Evolutionary conservation across 192 early-diverging fungal genomes (phyloP).

Genomic region (Entomortierella parvispora): DNA sequence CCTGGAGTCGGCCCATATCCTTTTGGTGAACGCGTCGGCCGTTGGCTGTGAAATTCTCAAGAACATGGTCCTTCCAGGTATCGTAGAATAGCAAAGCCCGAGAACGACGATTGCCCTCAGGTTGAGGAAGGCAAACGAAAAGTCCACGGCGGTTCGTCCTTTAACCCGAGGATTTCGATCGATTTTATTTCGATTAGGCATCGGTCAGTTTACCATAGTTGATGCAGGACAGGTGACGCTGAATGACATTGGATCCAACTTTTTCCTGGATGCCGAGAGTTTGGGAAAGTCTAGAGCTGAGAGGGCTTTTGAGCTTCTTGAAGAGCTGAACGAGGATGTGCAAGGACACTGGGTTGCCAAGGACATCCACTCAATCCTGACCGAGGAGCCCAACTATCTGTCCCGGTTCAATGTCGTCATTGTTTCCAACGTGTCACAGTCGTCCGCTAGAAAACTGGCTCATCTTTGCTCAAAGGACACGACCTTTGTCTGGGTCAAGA

Average conservation of each 20-base stretch:
- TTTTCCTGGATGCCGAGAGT: constrained; percentile 82
- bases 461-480: constrained; percentile 70
- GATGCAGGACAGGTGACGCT: constrained; percentile 75
- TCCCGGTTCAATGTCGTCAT: constrained; percentile 81
- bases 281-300: constrained; percentile 76
- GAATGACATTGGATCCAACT: constrained; percentile 86
- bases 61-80: constrained; percentile 96
- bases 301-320: constrained; percentile 68
- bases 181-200: constrained; percentile 78
- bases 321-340: constrained; percentile 92
- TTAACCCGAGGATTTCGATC: no score
- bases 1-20: constrained; percentile 85
- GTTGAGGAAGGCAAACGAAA: no score
- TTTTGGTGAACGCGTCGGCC: constrained; percentile 85
- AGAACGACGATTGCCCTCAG: no score
- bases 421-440: constrained; percentile 68
- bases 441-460: constrained; percentile 65
- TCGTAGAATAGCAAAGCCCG: no score
- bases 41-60: constrained; percentile 93
- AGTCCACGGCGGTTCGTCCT: no score
- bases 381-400: constrained; percentile 65
- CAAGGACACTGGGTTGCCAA: constrained; percentile 66
- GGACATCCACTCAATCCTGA: constrained; percentile 50
- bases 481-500: constrained; percentile 74
- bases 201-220: constrained; percentile 88